Percentiles rank a stretch among this genome's conserved stretches.
These are phyloP conservation scores for Colletotrichum falcatum DNA, from an alignment of 2,329 filamentous ascomycete genomes.

Conservation along the genomic window DNA sequence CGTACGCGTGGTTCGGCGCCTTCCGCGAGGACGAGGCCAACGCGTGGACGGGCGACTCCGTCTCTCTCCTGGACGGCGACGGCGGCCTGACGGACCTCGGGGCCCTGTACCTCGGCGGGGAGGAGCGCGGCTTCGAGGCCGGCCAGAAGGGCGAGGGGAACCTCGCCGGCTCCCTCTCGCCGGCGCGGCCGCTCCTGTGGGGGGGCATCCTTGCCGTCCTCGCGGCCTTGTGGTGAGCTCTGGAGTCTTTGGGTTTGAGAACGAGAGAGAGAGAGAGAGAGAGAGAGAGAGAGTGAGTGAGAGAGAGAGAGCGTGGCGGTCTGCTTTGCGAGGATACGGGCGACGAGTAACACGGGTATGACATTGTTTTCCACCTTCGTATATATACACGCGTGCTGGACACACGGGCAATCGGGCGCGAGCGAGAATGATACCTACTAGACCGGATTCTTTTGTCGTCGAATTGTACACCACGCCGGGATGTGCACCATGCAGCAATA, in stretches of 20 bases:
- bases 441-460: neutral
- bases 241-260: neutral
- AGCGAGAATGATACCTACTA: constrained; percentile 11
- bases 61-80: constrained; percentile 52
- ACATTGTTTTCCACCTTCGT: neutral
- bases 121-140: constrained; percentile 52
- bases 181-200: constrained; percentile 4
- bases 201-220: neutral
- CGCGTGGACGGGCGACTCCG: constrained; percentile 53
- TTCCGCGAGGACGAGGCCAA: constrained; percentile 54
- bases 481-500: neutral
- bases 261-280: neutral
- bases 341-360: constrained; percentile 9
- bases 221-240: neutral
- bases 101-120: constrained; percentile 53
- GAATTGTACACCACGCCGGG: neutral
- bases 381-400: constrained; percentile 3
- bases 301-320: too few species aligned
- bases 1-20: constrained; percentile 57
- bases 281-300: too few species aligned
- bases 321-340: neutral
- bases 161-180: constrained; percentile 12
- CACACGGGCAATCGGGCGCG: neutral
- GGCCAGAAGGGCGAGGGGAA: constrained; percentile 43
- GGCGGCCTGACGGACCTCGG: constrained; percentile 55